A percentile compares a stretch with the other conserved stretches of the same genome.
Evolutionary conservation across 2,329 filamentous ascomycete species (phyloP).

Genomic region (Furcasterigmium sp.): DNA sequence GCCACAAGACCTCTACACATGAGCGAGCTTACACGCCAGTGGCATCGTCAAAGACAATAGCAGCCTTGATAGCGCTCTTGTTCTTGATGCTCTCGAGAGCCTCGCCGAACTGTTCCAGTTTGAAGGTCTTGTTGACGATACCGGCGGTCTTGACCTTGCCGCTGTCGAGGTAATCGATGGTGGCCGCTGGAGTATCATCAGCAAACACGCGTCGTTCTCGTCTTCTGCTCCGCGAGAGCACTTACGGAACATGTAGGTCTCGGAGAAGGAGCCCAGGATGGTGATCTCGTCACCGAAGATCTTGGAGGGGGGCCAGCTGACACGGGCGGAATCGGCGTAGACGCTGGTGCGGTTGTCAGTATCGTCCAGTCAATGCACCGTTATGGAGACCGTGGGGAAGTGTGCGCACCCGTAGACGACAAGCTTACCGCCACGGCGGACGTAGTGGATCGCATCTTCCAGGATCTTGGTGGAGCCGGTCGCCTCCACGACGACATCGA

Average conservation of each 20-base stretch:
- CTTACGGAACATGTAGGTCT: constrained; percentile 66
- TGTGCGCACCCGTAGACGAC: constrained; percentile 60
- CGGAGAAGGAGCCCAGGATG: constrained; percentile 68
- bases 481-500: constrained; percentile 63
- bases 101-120: constrained; percentile 67
- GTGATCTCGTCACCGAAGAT: constrained; percentile 67
- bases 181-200: constrained; percentile 26
- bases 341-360: constrained; percentile 41
- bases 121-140: constrained; percentile 70
- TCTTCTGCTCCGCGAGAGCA: constrained; percentile 4
- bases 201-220: neutral
- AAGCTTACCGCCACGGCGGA: constrained; percentile 65
- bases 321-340: constrained; percentile 56
- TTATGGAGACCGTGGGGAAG: too few species aligned
- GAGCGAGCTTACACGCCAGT: constrained; percentile 13
- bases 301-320: constrained; percentile 65
- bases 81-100: constrained; percentile 66
- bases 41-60: constrained; percentile 61
- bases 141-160: constrained; percentile 59
- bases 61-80: constrained; percentile 70
- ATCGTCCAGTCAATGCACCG: too few species aligned
- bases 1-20: too few species aligned
- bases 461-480: constrained; percentile 65
- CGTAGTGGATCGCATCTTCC: constrained; percentile 66
- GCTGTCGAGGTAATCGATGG: constrained; percentile 48